phyloP scores from a whole-genome alignment of 2,329 filamentous ascomycete genomes.

The Curvularia sp. region DNA sequence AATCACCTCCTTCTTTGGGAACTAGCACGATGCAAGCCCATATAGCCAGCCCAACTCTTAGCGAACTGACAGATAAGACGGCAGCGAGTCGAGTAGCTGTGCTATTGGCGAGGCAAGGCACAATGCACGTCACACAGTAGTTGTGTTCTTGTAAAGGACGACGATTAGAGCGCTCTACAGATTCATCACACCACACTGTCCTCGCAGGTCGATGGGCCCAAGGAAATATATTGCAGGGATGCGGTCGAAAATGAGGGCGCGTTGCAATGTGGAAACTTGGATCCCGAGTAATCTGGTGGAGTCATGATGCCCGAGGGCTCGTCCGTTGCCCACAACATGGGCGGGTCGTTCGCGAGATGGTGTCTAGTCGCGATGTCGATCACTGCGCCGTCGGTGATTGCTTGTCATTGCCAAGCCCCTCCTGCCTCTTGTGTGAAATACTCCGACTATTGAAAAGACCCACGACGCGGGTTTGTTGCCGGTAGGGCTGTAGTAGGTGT shows the following conservation, averaged over 20 bases:
- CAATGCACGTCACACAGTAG: constrained; percentile 6
- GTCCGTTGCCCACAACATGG: constrained; percentile 8
- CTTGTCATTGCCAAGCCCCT: constrained; percentile 1
- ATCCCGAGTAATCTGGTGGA: background rate
- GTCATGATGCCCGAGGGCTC: constrained; percentile 9
- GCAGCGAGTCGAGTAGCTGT: constrained; percentile 20
- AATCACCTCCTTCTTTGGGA: constrained; percentile 44
- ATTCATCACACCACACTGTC: background rate
- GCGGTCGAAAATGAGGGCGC: background rate
- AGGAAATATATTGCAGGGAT: background rate
- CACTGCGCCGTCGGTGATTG: constrained; percentile 5
- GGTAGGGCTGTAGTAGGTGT: background rate
- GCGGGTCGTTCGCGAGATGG: constrained; percentile 15
- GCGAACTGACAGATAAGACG: constrained; percentile 39
- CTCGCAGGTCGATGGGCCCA: no score
- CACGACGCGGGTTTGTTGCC: background rate
- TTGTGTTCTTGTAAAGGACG: background rate
- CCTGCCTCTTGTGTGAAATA: constrained; percentile 20
- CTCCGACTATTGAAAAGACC: constrained; percentile 13
- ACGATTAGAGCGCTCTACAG: background rate
- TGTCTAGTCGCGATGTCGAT: constrained; percentile 17
- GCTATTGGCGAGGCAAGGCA: constrained; percentile 11
- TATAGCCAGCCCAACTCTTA: constrained; percentile 31
- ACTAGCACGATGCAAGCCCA: constrained; percentile 37
- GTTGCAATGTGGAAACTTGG: background rate